These are phyloP conservation scores for Colletotrichum lupini DNA, from an alignment of 2,329 filamentous ascomycete species.

Conservation along the genomic window DNA sequence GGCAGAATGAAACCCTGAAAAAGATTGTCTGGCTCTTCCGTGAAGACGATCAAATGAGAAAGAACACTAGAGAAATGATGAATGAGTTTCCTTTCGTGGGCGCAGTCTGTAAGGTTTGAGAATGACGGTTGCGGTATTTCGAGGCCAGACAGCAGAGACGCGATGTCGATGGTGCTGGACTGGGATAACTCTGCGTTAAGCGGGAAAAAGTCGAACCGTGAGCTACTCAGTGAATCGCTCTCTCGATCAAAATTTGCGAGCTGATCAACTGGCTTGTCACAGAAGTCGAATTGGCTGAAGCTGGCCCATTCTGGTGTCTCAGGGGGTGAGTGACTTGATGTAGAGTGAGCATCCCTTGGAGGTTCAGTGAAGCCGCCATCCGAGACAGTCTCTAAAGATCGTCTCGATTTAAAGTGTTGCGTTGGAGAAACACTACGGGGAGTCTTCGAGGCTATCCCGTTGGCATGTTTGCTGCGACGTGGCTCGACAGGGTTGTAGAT, in stretches of 20 bases:
- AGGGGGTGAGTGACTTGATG: not conserved
- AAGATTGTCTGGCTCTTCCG: not conserved
- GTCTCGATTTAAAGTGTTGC: conserved; percentile 53
- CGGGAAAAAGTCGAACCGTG: not conserved
- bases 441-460: not conserved
- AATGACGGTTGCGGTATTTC: not conserved
- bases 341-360: not conserved
- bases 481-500: conserved; percentile 58
- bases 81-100: not conserved
- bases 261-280: not conserved
- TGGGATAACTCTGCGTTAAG: not conserved
- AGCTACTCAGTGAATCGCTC: not conserved
- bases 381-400: not conserved
- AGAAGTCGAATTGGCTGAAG: not conserved
- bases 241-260: not conserved
- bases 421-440: not conserved
- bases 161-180: not conserved
- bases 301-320: not conserved
- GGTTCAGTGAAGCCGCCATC: not conserved
- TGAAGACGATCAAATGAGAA: not conserved
- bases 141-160: not conserved
- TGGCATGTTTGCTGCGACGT: conserved; percentile 44
- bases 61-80: not conserved
- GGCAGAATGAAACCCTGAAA: conserved; percentile 38
- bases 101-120: not conserved